Percentiles rank a stretch among this genome's conserved stretches.
Evolutionary conservation across 345 rosid genomes (phyloP).

Genomic region (sweet orange (Citrus sinensis)): DNA sequence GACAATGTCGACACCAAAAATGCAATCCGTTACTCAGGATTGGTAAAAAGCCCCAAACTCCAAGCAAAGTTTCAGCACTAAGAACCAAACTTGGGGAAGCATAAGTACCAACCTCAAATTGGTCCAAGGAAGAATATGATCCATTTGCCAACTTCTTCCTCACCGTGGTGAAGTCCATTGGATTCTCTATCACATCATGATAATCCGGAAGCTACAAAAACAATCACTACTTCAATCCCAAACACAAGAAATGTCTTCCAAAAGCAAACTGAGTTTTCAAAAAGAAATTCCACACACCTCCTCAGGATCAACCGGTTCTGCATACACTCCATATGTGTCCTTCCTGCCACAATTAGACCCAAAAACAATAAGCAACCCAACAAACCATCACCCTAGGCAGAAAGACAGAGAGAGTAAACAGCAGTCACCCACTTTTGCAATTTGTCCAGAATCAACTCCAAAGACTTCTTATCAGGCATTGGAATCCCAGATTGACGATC

Average conservation of each 20-base stretch:
- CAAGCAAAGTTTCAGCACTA: not conserved
- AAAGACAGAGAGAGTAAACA: not conserved
- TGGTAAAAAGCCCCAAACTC: not conserved
- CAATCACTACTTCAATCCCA: not conserved
- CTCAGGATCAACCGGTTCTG: conserved; percentile 93
- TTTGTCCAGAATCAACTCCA: conserved; percentile 87
- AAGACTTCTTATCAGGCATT: conserved; percentile 69
- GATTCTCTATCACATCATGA: conserved; percentile 69
- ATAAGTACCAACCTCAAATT: conserved; percentile 61
- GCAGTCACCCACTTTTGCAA: conserved; percentile 69
- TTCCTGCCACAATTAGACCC: conserved; percentile 59
- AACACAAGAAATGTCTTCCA: conserved; percentile 8
- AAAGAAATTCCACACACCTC: conserved; percentile 50
- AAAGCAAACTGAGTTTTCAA: not conserved
- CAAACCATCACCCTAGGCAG: not conserved
- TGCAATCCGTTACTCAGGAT: not conserved
- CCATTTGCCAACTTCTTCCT: conserved; percentile 79
- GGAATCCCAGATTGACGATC: conserved; percentile 34
- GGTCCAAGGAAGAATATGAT: conserved; percentile 56
- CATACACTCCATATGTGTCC: conserved; percentile 89
- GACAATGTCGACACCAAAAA: not conserved
- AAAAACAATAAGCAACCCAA: conserved; percentile 22
- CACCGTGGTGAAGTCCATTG: conserved; percentile 83
- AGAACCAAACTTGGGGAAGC: conserved; percentile 6
- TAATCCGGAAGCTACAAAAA: conserved; percentile 79